Percentiles rank a stretch among this genome's conserved stretches.
Evolutionary conservation across 129 eudicot species (phyloP).

Genomic region (Daucus carota): DNA sequence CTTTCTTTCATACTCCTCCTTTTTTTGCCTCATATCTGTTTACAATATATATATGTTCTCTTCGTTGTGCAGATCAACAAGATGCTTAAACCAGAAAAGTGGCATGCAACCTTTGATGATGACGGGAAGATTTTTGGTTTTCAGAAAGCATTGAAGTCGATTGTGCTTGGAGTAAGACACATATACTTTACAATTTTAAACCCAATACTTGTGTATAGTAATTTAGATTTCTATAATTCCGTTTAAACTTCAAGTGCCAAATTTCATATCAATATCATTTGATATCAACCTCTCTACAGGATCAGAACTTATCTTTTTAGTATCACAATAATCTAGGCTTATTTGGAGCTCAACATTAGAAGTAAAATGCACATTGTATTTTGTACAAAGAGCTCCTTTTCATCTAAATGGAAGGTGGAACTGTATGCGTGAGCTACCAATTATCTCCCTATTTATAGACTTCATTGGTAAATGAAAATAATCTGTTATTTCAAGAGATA

Average conservation of each 20-base stretch:
- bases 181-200: neutral
- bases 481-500: neutral
- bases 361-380: neutral
- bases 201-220: neutral
- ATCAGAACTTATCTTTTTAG: neutral
- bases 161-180: slow-evolving; percentile 68
- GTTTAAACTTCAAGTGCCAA: neutral
- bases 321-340: neutral
- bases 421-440: neutral
- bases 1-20: neutral
- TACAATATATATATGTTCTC: neutral
- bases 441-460: neutral
- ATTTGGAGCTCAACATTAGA: neutral
- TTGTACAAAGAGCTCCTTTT: neutral
- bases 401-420: neutral
- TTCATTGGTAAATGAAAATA: too few species aligned
- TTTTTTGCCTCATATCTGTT: neutral
- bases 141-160: slow-evolving; percentile 68
- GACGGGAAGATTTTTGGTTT: slow-evolving; percentile 84
- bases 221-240: neutral
- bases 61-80: slow-evolving; percentile 62
- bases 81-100: slow-evolving; percentile 97
- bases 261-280: neutral
- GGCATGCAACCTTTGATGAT: slow-evolving; percentile 79
- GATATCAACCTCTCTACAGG: neutral